Conservation (phyloP, 192 early-diverging fungal species). For the Entophlyctis helioformis region DNA sequence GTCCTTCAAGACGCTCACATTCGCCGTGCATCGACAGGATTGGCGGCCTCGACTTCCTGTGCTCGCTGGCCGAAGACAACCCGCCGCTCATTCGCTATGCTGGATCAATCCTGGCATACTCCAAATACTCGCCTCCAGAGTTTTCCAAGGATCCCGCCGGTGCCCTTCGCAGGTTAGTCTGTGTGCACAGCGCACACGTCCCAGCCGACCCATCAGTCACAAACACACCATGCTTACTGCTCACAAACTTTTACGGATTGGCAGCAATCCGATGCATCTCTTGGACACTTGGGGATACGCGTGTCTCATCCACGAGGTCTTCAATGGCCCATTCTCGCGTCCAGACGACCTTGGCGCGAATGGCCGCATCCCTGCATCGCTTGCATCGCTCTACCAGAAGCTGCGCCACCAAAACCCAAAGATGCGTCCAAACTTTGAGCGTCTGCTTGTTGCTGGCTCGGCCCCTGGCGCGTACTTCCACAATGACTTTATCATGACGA, state of each 20-base stretch:
- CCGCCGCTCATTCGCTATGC: slow-evolving; percentile 51
- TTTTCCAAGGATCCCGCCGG: slow-evolving; percentile 32
- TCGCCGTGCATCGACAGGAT: slow-evolving; percentile 28
- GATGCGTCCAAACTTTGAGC: slow-evolving; percentile 45
- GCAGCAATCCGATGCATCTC: slow-evolving; percentile 27
- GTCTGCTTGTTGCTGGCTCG: slow-evolving; percentile 57
- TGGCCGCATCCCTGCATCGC: slow-evolving; percentile 46
- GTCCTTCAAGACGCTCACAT: neutral
- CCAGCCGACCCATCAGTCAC: too few relatives aligned
- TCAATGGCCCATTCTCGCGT: slow-evolving; percentile 42
- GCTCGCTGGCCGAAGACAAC: slow-evolving; percentile 56
- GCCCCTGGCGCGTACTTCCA: slow-evolving; percentile 61
- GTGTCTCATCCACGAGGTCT: slow-evolving; percentile 69
- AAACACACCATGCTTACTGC: too few relatives aligned
- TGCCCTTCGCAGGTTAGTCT: neutral
- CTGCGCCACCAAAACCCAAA: slow-evolving; percentile 51
- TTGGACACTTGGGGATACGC: slow-evolving; percentile 78
- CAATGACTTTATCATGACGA: slow-evolving; percentile 70
- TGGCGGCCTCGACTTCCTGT: slow-evolving; percentile 74
- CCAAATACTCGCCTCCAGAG: slow-evolving; percentile 65
- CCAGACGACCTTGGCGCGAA: slow-evolving; percentile 21
- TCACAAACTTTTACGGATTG: neutral
- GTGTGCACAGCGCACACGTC: too few relatives aligned
- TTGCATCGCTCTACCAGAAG: slow-evolving; percentile 47
- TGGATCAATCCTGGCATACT: slow-evolving; percentile 46